Percentiles rank a stretch among this genome's conserved stretches.
phyloP scores from a whole-genome alignment of 495 filamentous ascomycete genomes.

The Aspergillus diversus region DNA sequence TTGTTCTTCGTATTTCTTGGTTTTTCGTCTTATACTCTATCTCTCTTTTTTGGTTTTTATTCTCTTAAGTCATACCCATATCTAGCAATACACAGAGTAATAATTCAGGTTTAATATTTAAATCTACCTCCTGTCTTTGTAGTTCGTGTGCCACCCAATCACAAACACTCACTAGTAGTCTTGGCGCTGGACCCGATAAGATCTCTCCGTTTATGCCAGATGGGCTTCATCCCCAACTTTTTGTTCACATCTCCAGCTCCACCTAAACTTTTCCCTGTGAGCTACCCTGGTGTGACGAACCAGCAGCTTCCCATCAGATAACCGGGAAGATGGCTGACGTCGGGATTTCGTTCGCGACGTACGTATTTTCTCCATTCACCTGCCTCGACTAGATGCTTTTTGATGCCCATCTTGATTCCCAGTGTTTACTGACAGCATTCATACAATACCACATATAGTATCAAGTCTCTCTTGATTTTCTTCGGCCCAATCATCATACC shows the following conservation, averaged over 20 bases:
- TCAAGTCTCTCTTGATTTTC: conserved; percentile 80
- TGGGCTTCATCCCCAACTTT: conserved; percentile 16
- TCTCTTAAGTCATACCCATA: conserved; percentile 6
- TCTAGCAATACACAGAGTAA: neutral
- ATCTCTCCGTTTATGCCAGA: conserved; percentile 9
- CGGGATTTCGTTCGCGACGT: conserved; percentile 42
- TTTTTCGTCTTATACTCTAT: conserved; percentile 1
- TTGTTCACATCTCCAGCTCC: neutral
- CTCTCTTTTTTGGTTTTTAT: conserved; percentile 8
- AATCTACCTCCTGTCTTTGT: neutral
- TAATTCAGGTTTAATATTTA: neutral
- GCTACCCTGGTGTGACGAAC: conserved; percentile 13
- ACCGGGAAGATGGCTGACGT: conserved; percentile 35
- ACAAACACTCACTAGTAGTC: neutral
- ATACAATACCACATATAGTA: conserved; percentile 41
- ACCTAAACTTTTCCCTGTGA: neutral
- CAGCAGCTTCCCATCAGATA: conserved; percentile 7
- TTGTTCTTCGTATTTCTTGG: neutral
- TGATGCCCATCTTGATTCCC: neutral
- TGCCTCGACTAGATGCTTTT: neutral
- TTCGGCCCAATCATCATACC: conserved; percentile 85
- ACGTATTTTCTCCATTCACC: conserved; percentile 24
- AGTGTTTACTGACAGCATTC: neutral
- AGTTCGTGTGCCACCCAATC: neutral
- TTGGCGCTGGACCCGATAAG: conserved; percentile 10